Percentiles rank a stretch among this genome's conserved stretches.
phyloP scores from a whole-genome alignment of 441 rosid species.

The Adansonia rubrostipa region DNA sequence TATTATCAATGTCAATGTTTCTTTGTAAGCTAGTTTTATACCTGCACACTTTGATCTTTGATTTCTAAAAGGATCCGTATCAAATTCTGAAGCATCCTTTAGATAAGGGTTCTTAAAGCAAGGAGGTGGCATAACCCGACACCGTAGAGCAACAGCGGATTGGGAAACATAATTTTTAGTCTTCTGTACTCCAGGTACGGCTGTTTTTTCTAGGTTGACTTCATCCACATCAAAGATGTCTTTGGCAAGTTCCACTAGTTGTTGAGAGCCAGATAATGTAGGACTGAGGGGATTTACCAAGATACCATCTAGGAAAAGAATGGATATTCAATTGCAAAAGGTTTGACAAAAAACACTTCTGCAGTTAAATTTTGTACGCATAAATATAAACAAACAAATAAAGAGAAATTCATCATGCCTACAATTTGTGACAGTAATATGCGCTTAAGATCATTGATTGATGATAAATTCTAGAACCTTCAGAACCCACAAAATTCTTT shows the following conservation, averaged over 20 bases:
- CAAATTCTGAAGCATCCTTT: constrained; percentile 54
- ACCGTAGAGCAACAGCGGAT: constrained; percentile 84
- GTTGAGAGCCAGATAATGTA: constrained; percentile 44
- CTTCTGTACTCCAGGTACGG: constrained; percentile 38
- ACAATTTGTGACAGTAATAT: background rate
- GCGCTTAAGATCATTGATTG: background rate
- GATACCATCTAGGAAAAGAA: constrained; percentile 42
- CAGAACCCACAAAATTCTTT: constrained; percentile 6
- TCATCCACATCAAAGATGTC: constrained; percentile 52
- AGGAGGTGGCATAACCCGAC: constrained; percentile 91
- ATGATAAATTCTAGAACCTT: background rate
- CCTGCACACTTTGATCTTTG: constrained; percentile 89
- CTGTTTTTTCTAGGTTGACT: constrained; percentile 41
- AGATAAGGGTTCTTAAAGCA: constrained; percentile 86
- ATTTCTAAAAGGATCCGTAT: constrained; percentile 65
- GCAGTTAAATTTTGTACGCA: background rate
- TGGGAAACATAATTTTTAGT: constrained; percentile 68
- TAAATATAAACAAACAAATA: background rate
- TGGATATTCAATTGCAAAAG: constrained; percentile 16
- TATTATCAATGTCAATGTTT: background rate
- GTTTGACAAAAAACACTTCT: background rate
- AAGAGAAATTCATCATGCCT: background rate
- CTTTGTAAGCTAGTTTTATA: constrained; percentile 28
- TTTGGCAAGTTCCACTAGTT: constrained; percentile 48
- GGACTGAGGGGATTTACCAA: constrained; percentile 46